Evolutionary conservation across 192 early-diverging fungal species (phyloP), one percentile per base, ranked within the genome.

Genomic region (Entomortierella parvispora): DNA sequence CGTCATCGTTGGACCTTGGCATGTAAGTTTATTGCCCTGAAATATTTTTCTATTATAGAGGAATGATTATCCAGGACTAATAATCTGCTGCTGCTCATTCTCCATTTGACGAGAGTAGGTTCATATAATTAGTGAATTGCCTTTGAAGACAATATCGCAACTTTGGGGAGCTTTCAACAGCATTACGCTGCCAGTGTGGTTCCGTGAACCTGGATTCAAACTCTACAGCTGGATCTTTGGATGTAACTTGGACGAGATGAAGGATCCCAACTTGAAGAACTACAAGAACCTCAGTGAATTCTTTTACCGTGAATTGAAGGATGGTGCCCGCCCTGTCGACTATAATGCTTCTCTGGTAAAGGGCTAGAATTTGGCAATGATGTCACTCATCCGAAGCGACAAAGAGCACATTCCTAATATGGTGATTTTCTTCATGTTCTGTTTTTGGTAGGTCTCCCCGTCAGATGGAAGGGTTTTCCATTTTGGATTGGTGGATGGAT

Each of bases 231-330:
- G 86, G 80, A 71, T 93, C 17, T 99, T 97, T 81, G 90, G 89
- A 51, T 98, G 96, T 81, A 93, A 96, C 61, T 78, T 99, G 40
- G 93, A 93, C 23, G 98, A 99, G 80, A 97, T 98, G 92, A 90
- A 89, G 48, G 91, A 95, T 31, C 87, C 91, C 0, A 89, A 93
- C 71, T 74, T 99, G 25, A 83, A 76, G 3, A 76, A 84, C 14
- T 99, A 97, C 70, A 87, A 88, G 18, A 97, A 97, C 72, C 68
- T 99, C 23, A 87, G 91, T 14, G 83, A 87, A 8, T 99, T 99
- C 82, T 99, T 99, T 65, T 99, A 98, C 69, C 88, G 98, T 34
- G 88, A 91, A 68, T 80, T 99, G 29, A 91, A 92, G 54, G 87
- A 89, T 17, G 93, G 82, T 26, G 93, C 82, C 0, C 83, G 98